Conservation (phyloP, 2,329 filamentous ascomycete species). For the Volutella citrinella region DNA sequence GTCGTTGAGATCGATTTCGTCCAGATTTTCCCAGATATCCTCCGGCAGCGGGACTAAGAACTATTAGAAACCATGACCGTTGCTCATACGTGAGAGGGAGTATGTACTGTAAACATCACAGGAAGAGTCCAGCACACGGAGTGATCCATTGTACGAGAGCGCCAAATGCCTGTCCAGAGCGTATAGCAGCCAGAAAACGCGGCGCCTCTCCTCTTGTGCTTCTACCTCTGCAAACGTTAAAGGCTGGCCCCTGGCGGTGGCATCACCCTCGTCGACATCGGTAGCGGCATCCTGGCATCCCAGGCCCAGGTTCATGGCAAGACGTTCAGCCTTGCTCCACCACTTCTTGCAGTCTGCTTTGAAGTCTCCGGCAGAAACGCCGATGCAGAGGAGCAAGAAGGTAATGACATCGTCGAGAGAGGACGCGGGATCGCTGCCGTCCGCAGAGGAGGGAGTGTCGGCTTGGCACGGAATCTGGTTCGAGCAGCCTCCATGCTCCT, state of each 20-base stretch:
- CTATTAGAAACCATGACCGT: too few species aligned
- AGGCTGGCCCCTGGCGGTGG: too few species aligned
- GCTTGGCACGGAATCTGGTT: constrained; percentile 18
- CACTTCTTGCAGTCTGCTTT: constrained; percentile 47
- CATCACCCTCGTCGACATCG: too few species aligned
- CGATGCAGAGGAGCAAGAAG: constrained; percentile 42
- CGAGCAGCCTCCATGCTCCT: constrained; percentile 31
- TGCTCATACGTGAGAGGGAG: too few species aligned
- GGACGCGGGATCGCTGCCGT: constrained; percentile 33
- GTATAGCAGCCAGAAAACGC: constrained; percentile 48
- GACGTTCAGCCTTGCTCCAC: constrained; percentile 41
- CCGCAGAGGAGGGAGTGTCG: constrained; percentile 27
- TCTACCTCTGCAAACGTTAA: constrained; percentile 33
- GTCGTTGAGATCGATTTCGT: constrained; percentile 22
- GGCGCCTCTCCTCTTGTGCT: constrained; percentile 42
- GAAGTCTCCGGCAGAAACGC: constrained; percentile 45
- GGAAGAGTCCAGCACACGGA: constrained; percentile 44
- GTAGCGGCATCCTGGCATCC: constrained; percentile 25
- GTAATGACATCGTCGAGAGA: constrained; percentile 43
- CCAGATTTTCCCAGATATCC: constrained; percentile 37
- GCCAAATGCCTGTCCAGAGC: constrained; percentile 45
- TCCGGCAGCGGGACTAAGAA: constrained; percentile 44
- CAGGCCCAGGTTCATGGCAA: constrained; percentile 36
- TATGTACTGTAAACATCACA: constrained; percentile 42
- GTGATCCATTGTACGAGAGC: constrained; percentile 43